Evolutionary conservation across 2,329 filamentous ascomycete species (phyloP).

Genomic region (Plenodomus biglobosus): DNA sequence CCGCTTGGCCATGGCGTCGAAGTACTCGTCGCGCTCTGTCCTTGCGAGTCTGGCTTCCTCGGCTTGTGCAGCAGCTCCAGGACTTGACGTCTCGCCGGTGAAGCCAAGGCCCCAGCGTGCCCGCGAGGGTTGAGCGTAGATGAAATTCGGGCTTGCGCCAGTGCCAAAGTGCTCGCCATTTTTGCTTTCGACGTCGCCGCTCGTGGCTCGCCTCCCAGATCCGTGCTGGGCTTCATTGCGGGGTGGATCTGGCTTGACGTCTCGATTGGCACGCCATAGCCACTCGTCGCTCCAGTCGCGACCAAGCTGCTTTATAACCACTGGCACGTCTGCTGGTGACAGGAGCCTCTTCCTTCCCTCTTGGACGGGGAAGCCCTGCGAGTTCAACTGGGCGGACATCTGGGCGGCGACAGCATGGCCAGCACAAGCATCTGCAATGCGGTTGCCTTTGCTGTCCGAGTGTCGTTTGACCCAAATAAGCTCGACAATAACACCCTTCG

Average conservation of each 20-base stretch:
- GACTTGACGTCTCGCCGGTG: too few relatives aligned
- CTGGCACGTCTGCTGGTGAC: not conserved
- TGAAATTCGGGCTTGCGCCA: too few relatives aligned
- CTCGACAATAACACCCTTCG: not conserved
- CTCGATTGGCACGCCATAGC: not conserved
- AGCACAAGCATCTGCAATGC: conserved; percentile 3
- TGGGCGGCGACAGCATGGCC: not conserved
- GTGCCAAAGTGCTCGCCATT: too few relatives aligned
- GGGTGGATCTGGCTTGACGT: not conserved
- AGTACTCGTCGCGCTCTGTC: too few relatives aligned
- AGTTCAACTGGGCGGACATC: not conserved
- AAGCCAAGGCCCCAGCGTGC: too few relatives aligned
- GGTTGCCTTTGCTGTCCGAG: conserved; percentile 3
- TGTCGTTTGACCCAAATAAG: conserved; percentile 20
- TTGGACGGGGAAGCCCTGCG: not conserved
- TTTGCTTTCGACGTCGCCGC: too few relatives aligned
- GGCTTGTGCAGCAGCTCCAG: too few relatives aligned
- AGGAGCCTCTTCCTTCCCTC: not conserved
- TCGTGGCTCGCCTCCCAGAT: too few relatives aligned
- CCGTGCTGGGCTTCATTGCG: too few relatives aligned
- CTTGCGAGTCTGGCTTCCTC: too few relatives aligned
- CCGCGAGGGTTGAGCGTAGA: too few relatives aligned
- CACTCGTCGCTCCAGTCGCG: conserved; percentile 1
- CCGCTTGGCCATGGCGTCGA: too few relatives aligned
- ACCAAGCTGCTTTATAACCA: not conserved